Evolutionary conservation across 495 filamentous ascomycete genomes (phyloP).

Genomic region (Venustampulla echinocandica): DNA sequence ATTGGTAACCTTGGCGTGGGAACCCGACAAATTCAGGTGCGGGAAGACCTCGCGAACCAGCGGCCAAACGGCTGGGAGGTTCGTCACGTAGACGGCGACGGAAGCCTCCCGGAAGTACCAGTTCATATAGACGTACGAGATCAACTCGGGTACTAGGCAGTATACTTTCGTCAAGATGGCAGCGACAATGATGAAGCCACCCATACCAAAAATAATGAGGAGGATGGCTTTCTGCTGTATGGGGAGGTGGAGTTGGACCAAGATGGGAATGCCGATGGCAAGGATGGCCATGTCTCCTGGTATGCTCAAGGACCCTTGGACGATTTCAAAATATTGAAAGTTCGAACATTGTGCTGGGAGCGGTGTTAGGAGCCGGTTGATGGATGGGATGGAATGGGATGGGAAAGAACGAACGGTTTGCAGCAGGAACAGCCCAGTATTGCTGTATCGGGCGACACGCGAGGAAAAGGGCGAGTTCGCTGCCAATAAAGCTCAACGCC

Average conservation of each 20-base stretch:
- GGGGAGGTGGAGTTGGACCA: slow-evolving; percentile 20
- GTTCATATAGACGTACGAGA: slow-evolving; percentile 29
- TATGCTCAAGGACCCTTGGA: slow-evolving; percentile 33
- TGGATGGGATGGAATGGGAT: too few relatives aligned
- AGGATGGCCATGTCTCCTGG: slow-evolving; percentile 25
- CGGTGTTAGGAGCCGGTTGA: slow-evolving; percentile 26
- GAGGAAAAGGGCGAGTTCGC: slow-evolving; percentile 18
- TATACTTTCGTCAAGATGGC: slow-evolving; percentile 24
- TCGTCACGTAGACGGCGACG: slow-evolving; percentile 26
- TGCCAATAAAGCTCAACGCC: slow-evolving; percentile 12
- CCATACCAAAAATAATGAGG: slow-evolving; percentile 24
- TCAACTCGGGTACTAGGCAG: slow-evolving; percentile 29
- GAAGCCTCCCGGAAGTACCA: slow-evolving; percentile 31
- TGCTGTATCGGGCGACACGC: slow-evolving; percentile 19
- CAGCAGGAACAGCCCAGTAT: slow-evolving; percentile 20
- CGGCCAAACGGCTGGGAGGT: slow-evolving; percentile 25
- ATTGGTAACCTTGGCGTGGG: background rate
- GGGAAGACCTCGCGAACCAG: slow-evolving; percentile 29
- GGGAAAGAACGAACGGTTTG: slow-evolving; percentile 7
- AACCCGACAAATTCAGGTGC: background rate
- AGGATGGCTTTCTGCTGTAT: slow-evolving; percentile 18
- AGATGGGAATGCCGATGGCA: slow-evolving; percentile 19
- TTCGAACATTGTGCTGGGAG: slow-evolving; percentile 36
- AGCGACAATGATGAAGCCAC: slow-evolving; percentile 25
- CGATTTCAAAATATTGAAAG: slow-evolving; percentile 43